A percentile compares a stretch with the other conserved stretches of the same genome.
Conservation (phyloP, 805 yeast species). For the Peterozyma xylosa region DNA sequence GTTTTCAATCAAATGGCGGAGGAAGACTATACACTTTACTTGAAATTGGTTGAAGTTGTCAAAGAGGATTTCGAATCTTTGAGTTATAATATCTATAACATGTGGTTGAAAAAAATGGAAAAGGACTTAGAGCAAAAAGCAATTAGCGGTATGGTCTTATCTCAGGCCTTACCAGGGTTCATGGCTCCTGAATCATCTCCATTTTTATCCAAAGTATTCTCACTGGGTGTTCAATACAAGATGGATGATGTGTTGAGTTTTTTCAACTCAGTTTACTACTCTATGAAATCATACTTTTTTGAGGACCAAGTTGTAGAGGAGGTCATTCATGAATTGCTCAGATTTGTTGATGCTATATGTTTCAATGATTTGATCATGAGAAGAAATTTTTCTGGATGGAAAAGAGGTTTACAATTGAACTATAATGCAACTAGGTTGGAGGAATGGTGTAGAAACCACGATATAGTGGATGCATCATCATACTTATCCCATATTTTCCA, state of each 20-base stretch:
- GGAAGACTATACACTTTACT: slow-evolving; percentile 83
- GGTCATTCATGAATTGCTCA: slow-evolving; percentile 74
- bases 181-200: slow-evolving; percentile 78
- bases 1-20: slow-evolving; percentile 80
- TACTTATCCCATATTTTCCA: slow-evolving; percentile 83
- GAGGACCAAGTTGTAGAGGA: slow-evolving; percentile 80
- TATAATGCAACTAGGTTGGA: slow-evolving; percentile 94
- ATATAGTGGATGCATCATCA: slow-evolving; percentile 78
- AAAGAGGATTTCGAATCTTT: slow-evolving; percentile 91
- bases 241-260: slow-evolving; percentile 93
- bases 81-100: slow-evolving; percentile 88
- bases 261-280: slow-evolving; percentile 86
- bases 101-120: slow-evolving; percentile 96
- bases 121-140: slow-evolving; percentile 86
- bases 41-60: slow-evolving; percentile 81
- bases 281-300: slow-evolving; percentile 84
- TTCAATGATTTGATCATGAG: slow-evolving; percentile 95
- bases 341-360: slow-evolving; percentile 85
- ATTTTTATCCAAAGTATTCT: slow-evolving; percentile 76
- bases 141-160: slow-evolving; percentile 88
- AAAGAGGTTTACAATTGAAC: slow-evolving; percentile 92
- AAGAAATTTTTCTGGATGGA: slow-evolving; percentile 92
- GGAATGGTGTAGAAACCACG: slow-evolving; percentile 97
- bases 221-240: slow-evolving; percentile 62
- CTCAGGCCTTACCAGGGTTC: slow-evolving; percentile 95